Percentiles rank a stretch among this genome's conserved stretches.
These are phyloP conservation scores for Scheffersomyces parashehatae DNA, from an alignment of 1,139 yeast genomes.

Conservation along the genomic window DNA sequence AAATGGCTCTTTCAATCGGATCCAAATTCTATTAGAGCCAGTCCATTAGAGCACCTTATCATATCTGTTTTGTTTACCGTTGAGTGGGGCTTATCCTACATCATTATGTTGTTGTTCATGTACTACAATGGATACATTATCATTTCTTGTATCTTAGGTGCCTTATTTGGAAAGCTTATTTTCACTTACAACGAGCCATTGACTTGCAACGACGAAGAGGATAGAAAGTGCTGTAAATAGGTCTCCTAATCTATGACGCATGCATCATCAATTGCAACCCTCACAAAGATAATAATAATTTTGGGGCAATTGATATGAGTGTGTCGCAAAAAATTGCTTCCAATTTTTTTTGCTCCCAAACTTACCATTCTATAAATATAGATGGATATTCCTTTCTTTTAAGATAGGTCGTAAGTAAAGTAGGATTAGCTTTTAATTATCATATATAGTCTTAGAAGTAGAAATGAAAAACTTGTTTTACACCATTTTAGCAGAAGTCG, in stretches of 20 bases:
- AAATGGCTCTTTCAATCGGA: slow-evolving; percentile 32
- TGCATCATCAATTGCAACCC: neutral
- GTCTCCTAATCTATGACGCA: too few species aligned
- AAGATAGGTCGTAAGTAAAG: too few species aligned
- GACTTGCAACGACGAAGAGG: slow-evolving; percentile 23
- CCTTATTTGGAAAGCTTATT: slow-evolving; percentile 55
- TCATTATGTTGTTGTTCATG: slow-evolving; percentile 72
- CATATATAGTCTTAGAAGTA: neutral
- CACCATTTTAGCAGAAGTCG: slow-evolving; percentile 3
- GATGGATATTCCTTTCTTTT: too few species aligned
- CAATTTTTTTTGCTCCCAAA: slow-evolving; percentile 1
- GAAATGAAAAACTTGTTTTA: slow-evolving; percentile 8
- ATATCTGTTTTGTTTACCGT: slow-evolving; percentile 51
- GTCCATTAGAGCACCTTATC: slow-evolving; percentile 48
- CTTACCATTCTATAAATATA: neutral
- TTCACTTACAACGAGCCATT: slow-evolving; percentile 48
- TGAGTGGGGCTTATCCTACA: slow-evolving; percentile 64
- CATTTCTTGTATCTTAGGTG: slow-evolving; percentile 63
- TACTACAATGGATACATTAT: slow-evolving; percentile 70
- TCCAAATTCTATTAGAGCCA: slow-evolving; percentile 29
- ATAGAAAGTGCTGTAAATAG: slow-evolving; percentile 19
- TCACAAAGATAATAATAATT: too few species aligned
- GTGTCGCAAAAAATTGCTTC: too few species aligned
- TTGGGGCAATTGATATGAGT: too few species aligned
- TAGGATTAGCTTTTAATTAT: neutral